Base-by-base conservation (phyloP, 2,329 filamentous ascomycete genomes). In the Scytalidium lignicola region DNA sequence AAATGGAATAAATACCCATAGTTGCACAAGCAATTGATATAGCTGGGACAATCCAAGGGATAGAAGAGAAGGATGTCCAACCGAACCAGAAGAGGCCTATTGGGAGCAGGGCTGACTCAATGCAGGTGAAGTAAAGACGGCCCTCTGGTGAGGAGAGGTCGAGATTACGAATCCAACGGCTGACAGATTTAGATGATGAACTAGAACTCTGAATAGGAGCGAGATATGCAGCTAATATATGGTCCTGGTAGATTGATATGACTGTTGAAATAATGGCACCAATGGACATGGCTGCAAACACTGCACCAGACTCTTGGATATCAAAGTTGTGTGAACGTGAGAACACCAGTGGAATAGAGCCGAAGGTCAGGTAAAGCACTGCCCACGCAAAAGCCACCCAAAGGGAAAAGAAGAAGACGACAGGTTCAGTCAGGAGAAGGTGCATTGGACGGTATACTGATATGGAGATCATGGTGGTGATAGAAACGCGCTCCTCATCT, bases 331-430 rank as follows among this genome's bases (percentile, higher is more conserved):
- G 82, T 41, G 80, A 82, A 4, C 72, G 76, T 19, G 72, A 62
- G 67, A 93, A 95, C 20, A 95, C 83, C 3, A 93, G 76, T 0
- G 90, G 88, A 4, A 96, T 80, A 1, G 88, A 86, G 13, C 82
- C 81, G 58, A 96, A 92, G 12, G 86, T 89, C 17, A 96, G 73
- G 65, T 96, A 96, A 0, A 96, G 78, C 0, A 95, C 79, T 0
- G 86, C 90, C 91, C 91, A 96, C 18, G 85, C 85, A 65, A 96
- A 96, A 0, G 88, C 78, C 1, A 90, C 85, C 91, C 91, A 96
- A 0, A 95, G 74, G 0, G 86, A 90, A 71, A 96, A 96, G 71
- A 81, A 90, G 67, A 90, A 90, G 13, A 91, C 86, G 9, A 90
- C 83, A 0, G 86, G 84, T 57, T 91, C 87, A 0, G 86, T 90